Conservation (phyloP, 2,329 filamentous ascomycete genomes). For the Colletotrichum aenigma region DNA sequence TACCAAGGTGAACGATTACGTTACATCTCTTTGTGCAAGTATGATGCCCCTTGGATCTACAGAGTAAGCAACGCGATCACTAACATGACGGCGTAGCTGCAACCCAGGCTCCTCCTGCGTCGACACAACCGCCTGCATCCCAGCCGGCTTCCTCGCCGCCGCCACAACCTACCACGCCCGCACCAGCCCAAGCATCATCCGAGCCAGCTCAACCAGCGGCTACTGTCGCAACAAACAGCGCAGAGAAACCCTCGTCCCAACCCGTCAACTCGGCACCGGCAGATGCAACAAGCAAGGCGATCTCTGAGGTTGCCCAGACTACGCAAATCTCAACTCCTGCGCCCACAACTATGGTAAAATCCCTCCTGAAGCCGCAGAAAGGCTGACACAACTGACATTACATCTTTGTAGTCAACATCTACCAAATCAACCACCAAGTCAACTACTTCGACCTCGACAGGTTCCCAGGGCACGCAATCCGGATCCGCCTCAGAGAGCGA, state of each 20-base stretch:
- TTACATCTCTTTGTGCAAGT: conserved; percentile 32
- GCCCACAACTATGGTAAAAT: conserved; percentile 5
- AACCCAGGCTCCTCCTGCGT: background rate
- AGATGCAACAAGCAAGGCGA: background rate
- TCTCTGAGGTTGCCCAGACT: conserved; percentile 14
- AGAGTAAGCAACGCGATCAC: background rate
- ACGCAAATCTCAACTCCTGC: conserved; percentile 12
- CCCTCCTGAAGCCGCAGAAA: background rate
- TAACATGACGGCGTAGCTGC: conserved; percentile 4
- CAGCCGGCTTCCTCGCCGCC: background rate
- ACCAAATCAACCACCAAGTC: conserved; percentile 4
- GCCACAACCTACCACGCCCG: background rate
- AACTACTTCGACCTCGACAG: conserved; percentile 9
- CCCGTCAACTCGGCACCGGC: background rate
- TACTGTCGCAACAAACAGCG: background rate
- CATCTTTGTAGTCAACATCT: background rate
- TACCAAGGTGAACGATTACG: conserved; percentile 30
- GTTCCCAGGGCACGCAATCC: background rate
- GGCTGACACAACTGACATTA: background rate
- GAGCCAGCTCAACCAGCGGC: background rate
- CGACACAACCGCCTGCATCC: background rate
- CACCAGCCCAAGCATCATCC: background rate
- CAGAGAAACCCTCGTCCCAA: background rate
- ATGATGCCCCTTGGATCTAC: conserved; percentile 11
- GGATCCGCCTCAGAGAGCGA: background rate